Conservation (phyloP, 169 alveolate genomes). For the Plasmodium malariae region DNA sequence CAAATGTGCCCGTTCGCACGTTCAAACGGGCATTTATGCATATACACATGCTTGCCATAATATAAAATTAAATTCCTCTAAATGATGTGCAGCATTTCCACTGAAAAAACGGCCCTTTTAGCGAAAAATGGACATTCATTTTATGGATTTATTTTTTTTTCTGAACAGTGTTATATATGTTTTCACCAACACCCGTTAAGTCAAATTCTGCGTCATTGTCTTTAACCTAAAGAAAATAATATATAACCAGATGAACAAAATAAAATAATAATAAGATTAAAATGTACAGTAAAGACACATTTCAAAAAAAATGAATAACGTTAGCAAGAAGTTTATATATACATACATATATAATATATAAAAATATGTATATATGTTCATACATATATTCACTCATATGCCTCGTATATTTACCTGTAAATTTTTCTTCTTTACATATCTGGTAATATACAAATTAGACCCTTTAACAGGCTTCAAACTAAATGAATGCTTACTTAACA, state of each 20-base stretch:
- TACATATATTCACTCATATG: background rate
- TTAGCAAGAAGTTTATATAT: no score
- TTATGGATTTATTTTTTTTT: conserved; percentile 23
- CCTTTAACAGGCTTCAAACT: conserved; percentile 54
- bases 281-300: no score
- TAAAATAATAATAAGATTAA: no score
- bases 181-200: conserved; percentile 69
- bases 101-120: no score
- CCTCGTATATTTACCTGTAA: conserved; percentile 1
- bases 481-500: conserved; percentile 43
- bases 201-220: conserved; percentile 35
- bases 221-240: conserved; percentile 16
- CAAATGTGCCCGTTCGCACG: no score
- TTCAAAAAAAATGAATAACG: no score
- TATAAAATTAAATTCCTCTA: no score
- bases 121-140: background rate
- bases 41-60: no score
- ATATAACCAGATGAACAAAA: background rate
- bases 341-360: no score
- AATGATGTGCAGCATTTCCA: no score
- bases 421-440: conserved; percentile 32
- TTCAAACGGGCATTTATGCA: no score
- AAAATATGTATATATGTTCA: background rate
- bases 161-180: conserved; percentile 40
- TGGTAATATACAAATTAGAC: conserved; percentile 47